Evolutionary conservation across 805 yeast genomes (phyloP), one percentile per base, ranked within the genome.

Genomic region (Ogataea philodendri): DNA sequence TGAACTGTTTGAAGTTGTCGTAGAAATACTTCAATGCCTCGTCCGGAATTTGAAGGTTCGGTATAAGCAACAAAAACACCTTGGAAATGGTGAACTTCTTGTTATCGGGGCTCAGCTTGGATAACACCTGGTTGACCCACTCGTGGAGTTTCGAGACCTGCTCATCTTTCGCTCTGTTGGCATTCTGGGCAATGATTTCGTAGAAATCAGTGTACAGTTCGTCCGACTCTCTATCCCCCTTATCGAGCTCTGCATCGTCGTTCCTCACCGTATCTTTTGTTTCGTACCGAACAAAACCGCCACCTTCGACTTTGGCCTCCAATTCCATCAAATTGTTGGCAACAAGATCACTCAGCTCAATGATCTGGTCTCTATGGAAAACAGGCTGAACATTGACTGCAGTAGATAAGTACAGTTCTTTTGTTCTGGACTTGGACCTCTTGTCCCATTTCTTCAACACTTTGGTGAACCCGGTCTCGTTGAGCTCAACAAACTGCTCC

Each of bases 391-490:
- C 96, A 43, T 86, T 87, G 9, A 93, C 95, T 0, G 96, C 96
- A 0, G 96, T 83, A 19, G 87, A 79, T 31, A 93, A 70, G 57
- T 89, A 93, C 33, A 93, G 69, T 57, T 93, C 98, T 55, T 89
- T 88, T 5, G 96, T 88, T 49, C 86, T 95, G 3, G 96, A 85
- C 54, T 90, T 88, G 15, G 96, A 87, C 44, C 97, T 70, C 62
- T 93, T 93, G 63, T 93, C 98, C 98, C 98, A 93, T 65, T 93
- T 93, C 60, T 93, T 93, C 52, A 93, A 74, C 18, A 87, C 97
- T 63, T 93, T 93, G 15, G 94, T 81, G 61, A 93, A 93, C 9
- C 98, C 98, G 1, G 95, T 86, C 53, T 89, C 96, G 57, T 93
- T 93, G 40, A 93, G 70, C 60, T 89, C 97, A 24, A 93, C 87